Evolutionary conservation across 1,284 basidiomycete species (phyloP).

Genomic region (Exobasidium cylindrosporum): DNA sequence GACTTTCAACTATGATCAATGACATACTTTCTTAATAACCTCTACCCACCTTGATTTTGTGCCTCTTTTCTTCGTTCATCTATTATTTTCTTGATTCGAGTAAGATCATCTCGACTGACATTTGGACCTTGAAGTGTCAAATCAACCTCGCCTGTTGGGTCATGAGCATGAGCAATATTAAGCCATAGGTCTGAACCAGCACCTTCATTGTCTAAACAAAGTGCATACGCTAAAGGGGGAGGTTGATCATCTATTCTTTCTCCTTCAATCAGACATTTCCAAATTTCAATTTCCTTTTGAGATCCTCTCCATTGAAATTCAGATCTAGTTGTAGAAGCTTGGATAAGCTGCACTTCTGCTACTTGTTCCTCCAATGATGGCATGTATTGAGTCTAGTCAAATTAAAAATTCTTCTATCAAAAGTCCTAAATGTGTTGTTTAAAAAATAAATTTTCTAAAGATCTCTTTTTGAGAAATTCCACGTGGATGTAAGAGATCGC

Average conservation of each 20-base stretch:
- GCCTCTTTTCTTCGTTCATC: not conserved
- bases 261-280: not conserved
- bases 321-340: not conserved
- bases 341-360: slow-evolving; percentile 3
- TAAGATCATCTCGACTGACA: not conserved
- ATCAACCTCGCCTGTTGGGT: not conserved
- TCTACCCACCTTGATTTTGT: too few species aligned
- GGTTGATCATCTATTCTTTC: not conserved
- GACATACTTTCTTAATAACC: too few species aligned
- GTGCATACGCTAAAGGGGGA: not conserved
- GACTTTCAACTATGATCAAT: too few species aligned
- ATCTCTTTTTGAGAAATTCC: too few species aligned
- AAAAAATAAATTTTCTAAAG: too few species aligned
- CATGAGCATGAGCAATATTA: not conserved
- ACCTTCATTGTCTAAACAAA: not conserved
- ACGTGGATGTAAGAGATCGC: too few species aligned
- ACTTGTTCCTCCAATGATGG: not conserved
- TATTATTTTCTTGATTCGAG: not conserved
- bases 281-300: not conserved
- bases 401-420: too few species aligned
- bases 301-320: slow-evolving; percentile 5
- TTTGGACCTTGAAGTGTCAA: not conserved
- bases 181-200: not conserved
- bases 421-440: too few species aligned
- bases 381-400: too few species aligned